Evolutionary conservation across 2,329 filamentous ascomycete genomes (phyloP), one percentile per base, ranked within the genome.

Genomic region (Raffaelea ambrosiae): DNA sequence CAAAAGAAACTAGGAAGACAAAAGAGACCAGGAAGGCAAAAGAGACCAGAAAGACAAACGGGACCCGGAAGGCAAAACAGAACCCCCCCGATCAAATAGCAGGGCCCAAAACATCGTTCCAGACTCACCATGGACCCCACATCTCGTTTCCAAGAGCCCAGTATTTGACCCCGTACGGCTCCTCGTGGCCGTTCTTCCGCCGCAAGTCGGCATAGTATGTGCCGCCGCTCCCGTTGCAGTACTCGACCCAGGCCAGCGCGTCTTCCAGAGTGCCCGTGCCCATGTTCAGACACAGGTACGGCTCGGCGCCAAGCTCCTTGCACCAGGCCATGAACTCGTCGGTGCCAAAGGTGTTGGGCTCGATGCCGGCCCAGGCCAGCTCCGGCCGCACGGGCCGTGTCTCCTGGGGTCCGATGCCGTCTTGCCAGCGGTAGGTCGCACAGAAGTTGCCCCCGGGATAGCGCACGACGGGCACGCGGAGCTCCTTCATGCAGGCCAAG

Each of bases 361-460:
- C 88, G 1, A 77, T 77, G 33, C 83, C 84, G 19, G 85, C 70
- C 88, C 87, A 93, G 5, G 87, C 87, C 46, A 93, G 73, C 59
- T 93, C 87, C 1, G 81, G 83, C 56, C 83, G 58, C 52, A 53
- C 61, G 4, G 85, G 86, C 41, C 88, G 73, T 57, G 81, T 70
- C 20, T 88, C 83, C 53, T 70, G 74, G 0, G 86, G 86, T 1
- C 88, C 87, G 53, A 94, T 73, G 10, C 86, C 87, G 63, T 93
- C 87, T 43, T 82, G 71, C 86, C 88, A 93, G 69, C 90, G 85
- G 63, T 91, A 93, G 1, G 86, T 91, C 4, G 87, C 87, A 40
- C 82, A 77, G 62, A 91, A 93, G 65, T 93, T 94, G 43, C 87
- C 87, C 13, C 87, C 88, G 1, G 87, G 87, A 59, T 91, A 93